A percentile compares a stretch with the other conserved stretches of the same genome.
Conservation (phyloP, 768 basidiomycete genomes). For the Lactarius akahatsu region DNA sequence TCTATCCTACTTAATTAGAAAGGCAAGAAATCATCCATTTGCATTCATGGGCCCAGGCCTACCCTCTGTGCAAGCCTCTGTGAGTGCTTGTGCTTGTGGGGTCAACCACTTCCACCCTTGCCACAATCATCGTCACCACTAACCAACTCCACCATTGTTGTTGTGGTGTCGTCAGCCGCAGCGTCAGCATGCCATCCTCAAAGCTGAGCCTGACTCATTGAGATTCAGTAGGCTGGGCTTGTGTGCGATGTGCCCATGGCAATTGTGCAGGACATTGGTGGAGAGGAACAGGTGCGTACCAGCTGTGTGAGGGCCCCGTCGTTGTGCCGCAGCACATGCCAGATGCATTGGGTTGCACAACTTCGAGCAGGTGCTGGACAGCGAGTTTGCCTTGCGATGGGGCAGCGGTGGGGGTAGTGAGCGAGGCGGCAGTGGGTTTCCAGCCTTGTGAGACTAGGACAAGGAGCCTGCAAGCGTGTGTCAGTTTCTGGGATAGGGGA, state of each 20-base stretch:
- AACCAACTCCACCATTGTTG: no score
- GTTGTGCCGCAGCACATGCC: constrained; percentile 30
- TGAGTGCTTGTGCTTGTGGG: no score
- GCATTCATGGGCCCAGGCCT: no score
- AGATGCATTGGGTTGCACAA: constrained; percentile 52
- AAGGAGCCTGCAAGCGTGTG: constrained; percentile 52
- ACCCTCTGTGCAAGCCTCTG: no score
- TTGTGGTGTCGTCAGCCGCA: neutral
- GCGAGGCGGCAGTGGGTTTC: constrained; percentile 56
- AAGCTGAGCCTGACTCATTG: constrained; percentile 31
- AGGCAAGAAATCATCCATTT: no score
- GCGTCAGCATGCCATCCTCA: constrained; percentile 26
- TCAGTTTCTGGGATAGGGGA: constrained; percentile 11
- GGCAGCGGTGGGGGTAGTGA: constrained; percentile 51
- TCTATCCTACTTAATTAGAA: no score
- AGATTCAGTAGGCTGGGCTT: constrained; percentile 31
- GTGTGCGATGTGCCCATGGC: constrained; percentile 72
- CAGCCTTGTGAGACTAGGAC: constrained; percentile 70
- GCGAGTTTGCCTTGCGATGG: constrained; percentile 67
- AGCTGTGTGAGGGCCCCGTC: constrained; percentile 29
- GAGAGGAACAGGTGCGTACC: constrained; percentile 69
- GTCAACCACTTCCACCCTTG: no score
- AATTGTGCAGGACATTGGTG: constrained; percentile 70
- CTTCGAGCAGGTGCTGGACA: constrained; percentile 61
- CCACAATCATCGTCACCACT: no score